Base-by-base conservation (phyloP, 345 rosid genomes). In the Populus nigra region DNA sequence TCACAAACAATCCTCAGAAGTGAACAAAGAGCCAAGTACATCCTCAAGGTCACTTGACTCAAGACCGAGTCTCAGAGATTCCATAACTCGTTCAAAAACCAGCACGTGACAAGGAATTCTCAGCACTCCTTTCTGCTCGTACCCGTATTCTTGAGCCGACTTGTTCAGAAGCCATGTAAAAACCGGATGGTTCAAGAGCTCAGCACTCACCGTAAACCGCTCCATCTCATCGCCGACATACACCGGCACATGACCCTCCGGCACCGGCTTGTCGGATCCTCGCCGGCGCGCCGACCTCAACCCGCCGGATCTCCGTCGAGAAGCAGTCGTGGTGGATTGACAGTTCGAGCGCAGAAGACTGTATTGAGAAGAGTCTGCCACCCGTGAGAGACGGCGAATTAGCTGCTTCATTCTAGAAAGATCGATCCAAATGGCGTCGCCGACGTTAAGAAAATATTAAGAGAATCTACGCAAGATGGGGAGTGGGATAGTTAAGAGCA, bases 211-310 rank as follows among this genome's bases (percentile, higher is more conserved):
- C 2, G 88, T 84, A 83, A 96, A 96, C 84, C 96, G 84, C 85
- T 92, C 97, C 97, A 91, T 91, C 86, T 92, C 97, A 50, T 91
- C 98, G 2, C 99, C 99, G 18, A 96, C 99, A 84, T 86, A 91
- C 8, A 96, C 93, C 61, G 98, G 97, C 1, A 96, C 89, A 87
- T 91, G 88, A 3, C 99, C 99, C 41, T 87, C 85, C 5, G 98
- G 98, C 27, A 92, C 98, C 0, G 87, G 62, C 2, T 69, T 78
- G n/a, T 67, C 83, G 29, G 15, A 89, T 84, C 47, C 88, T 18
- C 12, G 78, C 84, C 49, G 70, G 10, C 86, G 84, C 8, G 73
- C 29, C 25, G 74, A 57, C 20, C 73, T 53, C 5, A 27, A 23
- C 2, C 29, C 29, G 5, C 71, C 41, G 7, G 73, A 57, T 10